These are phyloP conservation scores for Nothopassalora personata DNA, from an alignment of 2,329 filamentous ascomycete species.

Conservation along the genomic window DNA sequence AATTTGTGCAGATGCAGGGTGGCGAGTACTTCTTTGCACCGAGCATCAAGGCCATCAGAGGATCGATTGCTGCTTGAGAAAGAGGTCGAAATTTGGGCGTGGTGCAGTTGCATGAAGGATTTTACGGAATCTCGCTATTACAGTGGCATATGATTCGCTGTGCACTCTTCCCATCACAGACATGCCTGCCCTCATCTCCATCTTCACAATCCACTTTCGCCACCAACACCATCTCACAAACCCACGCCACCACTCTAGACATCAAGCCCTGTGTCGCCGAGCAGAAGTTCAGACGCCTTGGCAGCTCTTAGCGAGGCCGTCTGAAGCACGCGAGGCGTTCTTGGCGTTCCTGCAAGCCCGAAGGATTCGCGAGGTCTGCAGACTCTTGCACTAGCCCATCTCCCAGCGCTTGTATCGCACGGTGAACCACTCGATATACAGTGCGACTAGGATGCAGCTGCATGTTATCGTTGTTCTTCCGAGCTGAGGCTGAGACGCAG, in stretches of 20 bases:
- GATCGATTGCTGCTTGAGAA: constrained; percentile 6
- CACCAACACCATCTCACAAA: too few species aligned
- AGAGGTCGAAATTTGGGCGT: too few species aligned
- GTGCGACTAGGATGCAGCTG: too few species aligned
- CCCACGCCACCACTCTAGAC: background rate
- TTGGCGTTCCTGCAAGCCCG: background rate
- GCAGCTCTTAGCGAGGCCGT: background rate
- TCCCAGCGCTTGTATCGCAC: background rate
- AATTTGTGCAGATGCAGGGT: constrained; percentile 39
- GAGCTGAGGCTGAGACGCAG: background rate
- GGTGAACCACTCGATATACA: too few species aligned
- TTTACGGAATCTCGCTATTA: too few species aligned
- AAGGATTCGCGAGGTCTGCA: background rate
- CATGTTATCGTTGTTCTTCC: background rate
- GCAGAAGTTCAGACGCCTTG: background rate
- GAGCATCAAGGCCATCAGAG: constrained; percentile 29
- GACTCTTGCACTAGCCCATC: background rate
- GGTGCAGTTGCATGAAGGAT: too few species aligned
- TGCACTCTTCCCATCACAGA: too few species aligned
- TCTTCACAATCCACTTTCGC: too few species aligned
- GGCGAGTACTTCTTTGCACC: constrained; percentile 46
- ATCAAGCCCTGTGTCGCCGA: background rate
- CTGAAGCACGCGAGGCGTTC: background rate
- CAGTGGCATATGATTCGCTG: too few species aligned
- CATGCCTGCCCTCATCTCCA: too few species aligned